These are phyloP conservation scores for Cladophialophora carrionii DNA, from an alignment of 2,329 filamentous ascomycete species.

Conservation along the genomic window DNA sequence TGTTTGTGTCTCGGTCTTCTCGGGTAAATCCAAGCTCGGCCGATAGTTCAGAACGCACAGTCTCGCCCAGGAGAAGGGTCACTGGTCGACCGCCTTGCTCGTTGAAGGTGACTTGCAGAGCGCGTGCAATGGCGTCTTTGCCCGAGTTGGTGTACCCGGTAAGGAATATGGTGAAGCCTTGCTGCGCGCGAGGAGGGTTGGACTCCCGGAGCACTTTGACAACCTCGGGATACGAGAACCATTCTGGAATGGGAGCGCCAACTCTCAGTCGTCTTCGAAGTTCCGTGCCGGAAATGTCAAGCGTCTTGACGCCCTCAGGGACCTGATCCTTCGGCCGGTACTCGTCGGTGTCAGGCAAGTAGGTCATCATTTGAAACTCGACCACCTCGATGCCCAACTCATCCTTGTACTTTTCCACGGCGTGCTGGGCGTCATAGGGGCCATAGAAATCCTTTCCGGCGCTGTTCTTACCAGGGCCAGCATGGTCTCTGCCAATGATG, in stretches of 20 bases:
- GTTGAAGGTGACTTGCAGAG: constrained; percentile 94
- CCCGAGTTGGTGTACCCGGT: constrained; percentile 96
- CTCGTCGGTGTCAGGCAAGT: constrained; percentile 95
- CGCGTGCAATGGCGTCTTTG: constrained; percentile 95
- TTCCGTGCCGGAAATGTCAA: constrained; percentile 86
- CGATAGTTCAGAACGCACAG: constrained; percentile 88
- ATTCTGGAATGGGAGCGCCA: constrained; percentile 93
- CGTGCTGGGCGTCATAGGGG: constrained; percentile 94
- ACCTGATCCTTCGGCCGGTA: constrained; percentile 94
- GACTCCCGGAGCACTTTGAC: constrained; percentile 95
- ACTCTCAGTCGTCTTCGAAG: constrained; percentile 88
- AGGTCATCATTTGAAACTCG: constrained; percentile 99
- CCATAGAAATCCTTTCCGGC: constrained; percentile 96
- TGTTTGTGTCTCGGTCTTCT: constrained; percentile 91
- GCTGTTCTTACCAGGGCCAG: constrained; percentile 97
- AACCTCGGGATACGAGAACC: constrained; percentile 99
- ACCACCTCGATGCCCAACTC: constrained; percentile 99
- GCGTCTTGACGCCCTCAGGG: constrained; percentile 76
- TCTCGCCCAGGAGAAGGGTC: constrained; percentile 92
- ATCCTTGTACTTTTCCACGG: constrained; percentile 92
- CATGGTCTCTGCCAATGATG: constrained; percentile 98
- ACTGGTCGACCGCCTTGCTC: constrained; percentile 96
- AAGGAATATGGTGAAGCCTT: constrained; percentile 98
- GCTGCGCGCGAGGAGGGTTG: constrained; percentile 84
- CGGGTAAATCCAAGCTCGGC: constrained; percentile 93